Conservation (phyloP, 306 rosid species). For the Corylus heterophylla region DNA sequence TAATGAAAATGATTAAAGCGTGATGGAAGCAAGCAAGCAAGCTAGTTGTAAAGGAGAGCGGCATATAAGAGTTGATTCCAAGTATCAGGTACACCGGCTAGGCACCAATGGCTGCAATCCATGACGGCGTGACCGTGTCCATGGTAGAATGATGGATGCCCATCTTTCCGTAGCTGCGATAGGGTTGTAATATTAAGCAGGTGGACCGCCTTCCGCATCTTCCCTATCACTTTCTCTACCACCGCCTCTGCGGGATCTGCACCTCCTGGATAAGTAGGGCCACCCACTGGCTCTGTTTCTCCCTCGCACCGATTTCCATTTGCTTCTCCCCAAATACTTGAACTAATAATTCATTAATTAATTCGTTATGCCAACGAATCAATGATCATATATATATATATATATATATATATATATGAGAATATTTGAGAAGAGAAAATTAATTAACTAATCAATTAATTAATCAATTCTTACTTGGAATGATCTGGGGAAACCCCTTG, state of each 20-base stretch:
- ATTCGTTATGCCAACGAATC: too few species aligned
- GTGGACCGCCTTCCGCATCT: slow-evolving; percentile 40
- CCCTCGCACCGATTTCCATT: too few species aligned
- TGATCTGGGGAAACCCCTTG: slow-evolving; percentile 90
- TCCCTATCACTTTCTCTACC: slow-evolving; percentile 46
- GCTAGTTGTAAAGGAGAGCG: slow-evolving; percentile 28
- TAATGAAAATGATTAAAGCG: neutral
- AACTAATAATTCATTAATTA: too few species aligned
- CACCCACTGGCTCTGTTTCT: slow-evolving; percentile 23
- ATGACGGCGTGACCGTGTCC: slow-evolving; percentile 51
- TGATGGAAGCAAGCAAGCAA: too few species aligned
- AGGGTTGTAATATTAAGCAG: slow-evolving; percentile 58
- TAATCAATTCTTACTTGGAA: slow-evolving; percentile 34
- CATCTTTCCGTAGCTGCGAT: slow-evolving; percentile 73
- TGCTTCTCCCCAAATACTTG: too few species aligned
- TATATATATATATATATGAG: too few species aligned
- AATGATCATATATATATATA: too few species aligned
- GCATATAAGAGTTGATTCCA: slow-evolving; percentile 70
- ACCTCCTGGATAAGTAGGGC: slow-evolving; percentile 40
- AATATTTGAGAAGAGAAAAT: too few species aligned
- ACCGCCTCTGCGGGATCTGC: slow-evolving; percentile 52
- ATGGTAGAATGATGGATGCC: slow-evolving; percentile 64
- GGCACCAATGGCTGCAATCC: slow-evolving; percentile 91
- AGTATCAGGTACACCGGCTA: slow-evolving; percentile 77
- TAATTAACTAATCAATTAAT: too few species aligned